Conservation (phyloP, 345 rosid genomes). For the Geranium rotundifolium region DNA sequence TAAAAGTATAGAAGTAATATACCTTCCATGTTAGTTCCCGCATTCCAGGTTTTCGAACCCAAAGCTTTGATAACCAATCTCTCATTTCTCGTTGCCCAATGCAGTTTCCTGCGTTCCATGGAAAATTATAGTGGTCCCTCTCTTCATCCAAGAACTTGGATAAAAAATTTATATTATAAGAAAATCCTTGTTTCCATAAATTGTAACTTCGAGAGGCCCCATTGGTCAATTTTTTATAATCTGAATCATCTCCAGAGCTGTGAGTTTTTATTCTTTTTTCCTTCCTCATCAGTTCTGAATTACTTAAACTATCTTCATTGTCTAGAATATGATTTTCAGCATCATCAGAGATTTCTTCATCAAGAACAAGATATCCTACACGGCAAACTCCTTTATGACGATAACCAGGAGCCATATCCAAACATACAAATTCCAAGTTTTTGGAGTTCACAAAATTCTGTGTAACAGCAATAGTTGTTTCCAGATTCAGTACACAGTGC, state of each 20-base stretch:
- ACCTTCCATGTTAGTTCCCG: constrained; percentile 92
- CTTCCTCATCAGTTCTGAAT: constrained; percentile 59
- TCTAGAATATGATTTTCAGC: constrained; percentile 17
- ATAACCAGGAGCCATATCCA: constrained; percentile 97
- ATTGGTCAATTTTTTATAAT: constrained; percentile 20
- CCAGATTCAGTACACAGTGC: constrained; percentile 90
- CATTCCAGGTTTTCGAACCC: constrained; percentile 67
- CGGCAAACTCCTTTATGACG: constrained; percentile 91
- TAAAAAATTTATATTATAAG: constrained; percentile 60
- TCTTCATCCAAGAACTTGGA: constrained; percentile 61
- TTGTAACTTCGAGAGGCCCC: constrained; percentile 27
- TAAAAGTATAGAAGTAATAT: background rate
- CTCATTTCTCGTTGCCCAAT: constrained; percentile 96
- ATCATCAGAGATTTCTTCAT: constrained; percentile 31
- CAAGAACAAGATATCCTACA: constrained; percentile 82
- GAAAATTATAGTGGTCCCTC: constrained; percentile 76
- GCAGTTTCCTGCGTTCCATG: constrained; percentile 80
- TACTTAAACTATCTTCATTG: constrained; percentile 31
- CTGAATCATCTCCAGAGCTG: constrained; percentile 19
- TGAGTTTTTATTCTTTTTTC: constrained; percentile 57
- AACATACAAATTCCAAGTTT: constrained; percentile 77
- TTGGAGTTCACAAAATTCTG: constrained; percentile 81
- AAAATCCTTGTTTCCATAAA: constrained; percentile 50
- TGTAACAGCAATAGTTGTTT: constrained; percentile 82
- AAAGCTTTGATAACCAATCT: constrained; percentile 75